phyloP scores from a whole-genome alignment of 371 early-diverging fungal genomes.

The Rhizopus microsporus region DNA sequence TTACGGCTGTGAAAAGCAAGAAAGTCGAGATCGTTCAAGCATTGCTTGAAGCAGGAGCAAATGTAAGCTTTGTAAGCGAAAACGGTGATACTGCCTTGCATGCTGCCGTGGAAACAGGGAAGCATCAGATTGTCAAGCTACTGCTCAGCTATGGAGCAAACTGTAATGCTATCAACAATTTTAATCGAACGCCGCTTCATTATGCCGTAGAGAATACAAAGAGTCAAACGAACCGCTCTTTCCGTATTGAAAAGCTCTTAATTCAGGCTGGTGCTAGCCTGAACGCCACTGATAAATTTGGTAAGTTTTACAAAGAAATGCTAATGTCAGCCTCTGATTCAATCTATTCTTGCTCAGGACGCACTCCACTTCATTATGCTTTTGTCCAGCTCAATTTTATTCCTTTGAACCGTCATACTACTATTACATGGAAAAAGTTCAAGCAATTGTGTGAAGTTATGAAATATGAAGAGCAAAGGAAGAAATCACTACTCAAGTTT shows the following conservation, averaged over 20 bases:
- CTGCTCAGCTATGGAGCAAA: constrained; percentile 46
- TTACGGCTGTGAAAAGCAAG: constrained; percentile 23
- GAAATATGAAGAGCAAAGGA: constrained; percentile 9
- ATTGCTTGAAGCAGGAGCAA: constrained; percentile 23
- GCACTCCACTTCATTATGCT: constrained; percentile 60
- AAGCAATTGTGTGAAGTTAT: constrained; percentile 21
- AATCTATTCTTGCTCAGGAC: constrained; percentile 25
- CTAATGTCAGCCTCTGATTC: not conserved
- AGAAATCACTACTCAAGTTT: constrained; percentile 13
- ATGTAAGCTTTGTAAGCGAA: constrained; percentile 14
- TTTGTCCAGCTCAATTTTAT: constrained; percentile 42
- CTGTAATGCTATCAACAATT: constrained; percentile 23
- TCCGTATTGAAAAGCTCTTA: constrained; percentile 54
- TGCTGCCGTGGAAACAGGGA: constrained; percentile 42
- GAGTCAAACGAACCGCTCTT: constrained; percentile 51
- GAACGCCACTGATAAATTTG: constrained; percentile 46
- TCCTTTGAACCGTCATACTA: constrained; percentile 44
- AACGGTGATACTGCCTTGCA: constrained; percentile 43
- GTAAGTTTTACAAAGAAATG: constrained; percentile 27
- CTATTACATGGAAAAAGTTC: constrained; percentile 14
- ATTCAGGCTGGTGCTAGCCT: constrained; percentile 47
- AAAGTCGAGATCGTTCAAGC: constrained; percentile 13
- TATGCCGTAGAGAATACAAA: constrained; percentile 52
- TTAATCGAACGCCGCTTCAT: constrained; percentile 55
- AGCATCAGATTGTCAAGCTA: constrained; percentile 38